Conservation (phyloP, 768 basidiomycete genomes). For the Suillus alpinus region DNA sequence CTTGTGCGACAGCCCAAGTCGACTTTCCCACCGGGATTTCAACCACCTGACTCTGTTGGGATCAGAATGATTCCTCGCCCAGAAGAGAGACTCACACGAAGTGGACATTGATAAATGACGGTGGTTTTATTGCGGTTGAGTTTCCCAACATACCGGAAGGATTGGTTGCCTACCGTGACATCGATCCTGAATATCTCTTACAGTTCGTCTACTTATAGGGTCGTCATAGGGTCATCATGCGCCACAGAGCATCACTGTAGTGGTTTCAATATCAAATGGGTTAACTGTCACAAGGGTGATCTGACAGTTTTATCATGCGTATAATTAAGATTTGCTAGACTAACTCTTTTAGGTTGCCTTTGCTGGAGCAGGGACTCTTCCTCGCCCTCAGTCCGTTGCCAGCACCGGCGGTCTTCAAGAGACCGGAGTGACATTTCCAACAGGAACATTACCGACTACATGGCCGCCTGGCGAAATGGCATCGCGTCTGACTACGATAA, state of each 20-base stretch:
- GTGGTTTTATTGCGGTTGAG: background rate
- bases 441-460: background rate
- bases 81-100: background rate
- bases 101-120: background rate
- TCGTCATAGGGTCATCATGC: background rate
- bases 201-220: background rate
- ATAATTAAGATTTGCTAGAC: background rate
- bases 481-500: constrained; percentile 87
- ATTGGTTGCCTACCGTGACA: background rate
- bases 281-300: too few relatives aligned
- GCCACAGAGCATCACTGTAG: too few relatives aligned
- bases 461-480: constrained; percentile 91
- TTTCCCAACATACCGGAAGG: background rate
- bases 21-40: background rate
- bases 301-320: background rate
- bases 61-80: background rate
- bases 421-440: background rate
- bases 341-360: background rate
- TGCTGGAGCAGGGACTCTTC: background rate
- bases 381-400: background rate
- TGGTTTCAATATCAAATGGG: too few relatives aligned
- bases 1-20: background rate
- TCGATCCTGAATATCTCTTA: background rate
- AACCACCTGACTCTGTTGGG: background rate
- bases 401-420: background rate